Evolutionary conservation across 192 early-diverging fungal genomes (phyloP).

Genomic region (Irineochytrium annulatum): DNA sequence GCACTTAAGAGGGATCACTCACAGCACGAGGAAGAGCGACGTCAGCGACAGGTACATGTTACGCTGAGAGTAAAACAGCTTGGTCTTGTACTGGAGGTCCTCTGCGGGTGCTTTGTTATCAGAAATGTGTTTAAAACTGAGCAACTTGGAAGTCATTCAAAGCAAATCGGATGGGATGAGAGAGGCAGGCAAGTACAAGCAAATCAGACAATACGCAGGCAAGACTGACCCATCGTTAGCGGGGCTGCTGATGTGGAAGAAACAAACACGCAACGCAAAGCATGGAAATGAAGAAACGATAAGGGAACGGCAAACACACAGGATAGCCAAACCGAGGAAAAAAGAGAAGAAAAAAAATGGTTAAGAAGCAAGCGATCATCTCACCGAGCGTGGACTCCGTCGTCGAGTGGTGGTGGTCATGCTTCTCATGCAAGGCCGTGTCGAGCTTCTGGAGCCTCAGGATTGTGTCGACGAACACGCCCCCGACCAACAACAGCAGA

Average conservation of each 20-base stretch:
- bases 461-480: conserved; percentile 47
- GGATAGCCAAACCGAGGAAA: too few relatives aligned
- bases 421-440: conserved; percentile 14
- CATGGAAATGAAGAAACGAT: too few relatives aligned
- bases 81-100: conserved; percentile 29
- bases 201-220: too few relatives aligned
- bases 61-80: conserved; percentile 45
- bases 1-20: conserved; percentile 5
- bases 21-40: conserved; percentile 48
- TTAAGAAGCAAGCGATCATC: too few relatives aligned
- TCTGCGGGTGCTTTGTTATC: conserved; percentile 8
- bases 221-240: too few relatives aligned
- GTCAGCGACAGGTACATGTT: conserved; percentile 49
- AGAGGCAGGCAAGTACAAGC: background rate
- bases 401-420: conserved; percentile 13
- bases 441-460: conserved; percentile 36
- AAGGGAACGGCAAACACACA: too few relatives aligned
- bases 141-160: background rate
- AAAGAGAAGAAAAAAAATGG: too few relatives aligned
- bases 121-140: background rate
- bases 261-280: too few relatives aligned
- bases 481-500: conserved; percentile 36
- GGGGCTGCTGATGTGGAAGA: too few relatives aligned
- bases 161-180: background rate
- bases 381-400: conserved; percentile 11